A percentile compares a stretch with the other conserved stretches of the same genome.
These are phyloP conservation scores for Taxawa tesnikishii DNA, from an alignment of 2,329 filamentous ascomycete species.

Conservation along the genomic window DNA sequence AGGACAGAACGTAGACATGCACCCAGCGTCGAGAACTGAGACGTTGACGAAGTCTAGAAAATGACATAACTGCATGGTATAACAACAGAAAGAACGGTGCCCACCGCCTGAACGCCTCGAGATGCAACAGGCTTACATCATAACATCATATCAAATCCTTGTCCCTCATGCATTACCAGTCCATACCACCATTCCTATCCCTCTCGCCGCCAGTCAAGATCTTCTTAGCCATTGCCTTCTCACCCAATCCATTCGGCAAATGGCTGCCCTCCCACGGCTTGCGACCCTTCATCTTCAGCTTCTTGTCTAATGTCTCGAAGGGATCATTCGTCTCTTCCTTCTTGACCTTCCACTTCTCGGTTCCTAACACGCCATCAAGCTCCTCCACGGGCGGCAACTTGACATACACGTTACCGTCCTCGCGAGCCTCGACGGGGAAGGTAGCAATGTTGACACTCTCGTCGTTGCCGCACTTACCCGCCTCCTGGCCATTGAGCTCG, in stretches of 20 bases:
- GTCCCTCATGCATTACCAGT: conserved; percentile 28
- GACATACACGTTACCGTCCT: conserved; percentile 67
- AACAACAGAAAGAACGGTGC: too few species aligned
- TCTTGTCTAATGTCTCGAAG: conserved; percentile 45
- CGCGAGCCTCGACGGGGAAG: conserved; percentile 63
- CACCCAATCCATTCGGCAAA: conserved; percentile 29
- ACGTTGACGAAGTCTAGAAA: too few species aligned
- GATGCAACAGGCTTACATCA: too few species aligned
- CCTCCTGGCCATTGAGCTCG: conserved; percentile 52
- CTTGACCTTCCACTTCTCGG: conserved; percentile 64
- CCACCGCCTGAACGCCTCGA: too few species aligned
- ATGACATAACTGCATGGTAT: too few species aligned
- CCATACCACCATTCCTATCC: conserved; percentile 27
- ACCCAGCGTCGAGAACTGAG: too few species aligned
- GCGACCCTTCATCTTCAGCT: conserved; percentile 42
- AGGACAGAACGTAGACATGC: too few species aligned
- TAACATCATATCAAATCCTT: too few species aligned
- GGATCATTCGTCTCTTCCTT: conserved; percentile 52
- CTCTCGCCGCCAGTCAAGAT: conserved; percentile 34
- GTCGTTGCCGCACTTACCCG: conserved; percentile 65
- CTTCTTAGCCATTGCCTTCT: conserved; percentile 27
- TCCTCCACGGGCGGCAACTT: conserved; percentile 71
- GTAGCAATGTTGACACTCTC: conserved; percentile 66
- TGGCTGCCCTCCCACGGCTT: conserved; percentile 35
- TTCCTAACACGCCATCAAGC: conserved; percentile 67